Percentiles rank a stretch among this genome's conserved stretches.
phyloP scores from a whole-genome alignment of 1,139 yeast species.

The Saccharomyces pastorianus region DNA sequence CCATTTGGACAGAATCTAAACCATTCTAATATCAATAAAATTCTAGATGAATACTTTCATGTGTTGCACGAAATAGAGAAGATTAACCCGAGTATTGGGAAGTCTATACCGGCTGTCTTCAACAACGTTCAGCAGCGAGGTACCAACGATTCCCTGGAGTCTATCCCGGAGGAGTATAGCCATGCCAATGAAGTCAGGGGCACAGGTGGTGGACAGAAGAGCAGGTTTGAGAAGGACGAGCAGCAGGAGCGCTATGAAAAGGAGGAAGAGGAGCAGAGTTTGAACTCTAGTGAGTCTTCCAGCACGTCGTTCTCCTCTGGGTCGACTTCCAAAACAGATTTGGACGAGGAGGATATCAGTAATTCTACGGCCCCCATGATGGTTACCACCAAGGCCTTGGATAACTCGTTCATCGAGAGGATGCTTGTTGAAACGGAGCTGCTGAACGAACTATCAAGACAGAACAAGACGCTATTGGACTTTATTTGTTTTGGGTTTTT shows the following conservation, averaged over 20 bases:
- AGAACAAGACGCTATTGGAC: constrained; percentile 44
- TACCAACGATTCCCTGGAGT: background rate
- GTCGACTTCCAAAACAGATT: constrained; percentile 33
- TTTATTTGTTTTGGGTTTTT: constrained; percentile 37
- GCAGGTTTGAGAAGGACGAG: background rate
- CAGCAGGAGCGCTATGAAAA: background rate
- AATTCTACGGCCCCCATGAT: constrained; percentile 8
- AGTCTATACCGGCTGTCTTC: background rate
- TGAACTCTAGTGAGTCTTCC: background rate
- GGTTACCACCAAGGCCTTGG: constrained; percentile 41
- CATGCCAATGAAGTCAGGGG: background rate
- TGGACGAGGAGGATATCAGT: constrained; percentile 25
- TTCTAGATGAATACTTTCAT: constrained; percentile 32
- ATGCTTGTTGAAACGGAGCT: constrained; percentile 56
- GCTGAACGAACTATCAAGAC: constrained; percentile 44
- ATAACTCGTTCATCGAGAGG: constrained; percentile 51
- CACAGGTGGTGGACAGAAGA: background rate
- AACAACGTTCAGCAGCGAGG: background rate
- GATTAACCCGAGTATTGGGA: constrained; percentile 5
- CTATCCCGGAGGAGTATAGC: background rate
- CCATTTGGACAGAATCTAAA: constrained; percentile 39
- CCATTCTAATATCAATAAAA: constrained; percentile 32
- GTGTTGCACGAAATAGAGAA: constrained; percentile 24
- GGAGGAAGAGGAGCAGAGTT: constrained; percentile 1
- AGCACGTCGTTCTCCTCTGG: background rate